Conservation (phyloP, 192 early-diverging fungal genomes). For the Piromyces sp. region DNA sequence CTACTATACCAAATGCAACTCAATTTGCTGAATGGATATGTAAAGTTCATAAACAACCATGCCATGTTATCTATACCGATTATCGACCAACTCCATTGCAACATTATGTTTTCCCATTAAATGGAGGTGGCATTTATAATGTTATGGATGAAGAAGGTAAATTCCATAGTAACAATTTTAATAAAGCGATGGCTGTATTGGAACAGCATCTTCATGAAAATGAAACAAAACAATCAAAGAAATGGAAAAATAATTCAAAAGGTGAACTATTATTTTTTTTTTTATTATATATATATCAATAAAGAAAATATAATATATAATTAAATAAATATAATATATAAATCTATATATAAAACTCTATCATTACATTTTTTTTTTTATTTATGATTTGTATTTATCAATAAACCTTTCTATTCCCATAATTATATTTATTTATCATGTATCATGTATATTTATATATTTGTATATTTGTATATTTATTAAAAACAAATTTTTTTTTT, state of each 20-base stretch:
- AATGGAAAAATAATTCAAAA: conserved; percentile 26
- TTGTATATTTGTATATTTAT: too few relatives aligned
- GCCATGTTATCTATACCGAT: conserved; percentile 95
- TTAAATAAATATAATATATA: too few relatives aligned
- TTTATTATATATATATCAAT: too few relatives aligned
- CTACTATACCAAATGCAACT: conserved; percentile 96
- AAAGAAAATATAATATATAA: too few relatives aligned
- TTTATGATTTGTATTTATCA: too few relatives aligned
- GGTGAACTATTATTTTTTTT: conserved; percentile 9
- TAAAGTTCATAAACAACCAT: conserved; percentile 82
- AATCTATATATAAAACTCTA: too few relatives aligned
- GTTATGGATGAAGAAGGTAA: conserved; percentile 86
- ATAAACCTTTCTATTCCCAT: too few relatives aligned
- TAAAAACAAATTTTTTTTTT: too few relatives aligned
- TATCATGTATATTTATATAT: too few relatives aligned
- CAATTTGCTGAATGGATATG: conserved; percentile 98
- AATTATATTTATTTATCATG: too few relatives aligned
- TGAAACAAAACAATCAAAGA: background rate
- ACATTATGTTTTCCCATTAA: conserved; percentile 84
- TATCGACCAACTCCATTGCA: conserved; percentile 92
- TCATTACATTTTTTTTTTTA: too few relatives aligned
- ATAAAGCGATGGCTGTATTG: conserved; percentile 60
- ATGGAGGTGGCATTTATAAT: conserved; percentile 81
- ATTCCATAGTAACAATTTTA: conserved; percentile 91
- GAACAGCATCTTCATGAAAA: conserved; percentile 11